Base-by-base conservation (phyloP, 2,329 filamentous ascomycete species). In the Colletotrichum lupini region DNA sequence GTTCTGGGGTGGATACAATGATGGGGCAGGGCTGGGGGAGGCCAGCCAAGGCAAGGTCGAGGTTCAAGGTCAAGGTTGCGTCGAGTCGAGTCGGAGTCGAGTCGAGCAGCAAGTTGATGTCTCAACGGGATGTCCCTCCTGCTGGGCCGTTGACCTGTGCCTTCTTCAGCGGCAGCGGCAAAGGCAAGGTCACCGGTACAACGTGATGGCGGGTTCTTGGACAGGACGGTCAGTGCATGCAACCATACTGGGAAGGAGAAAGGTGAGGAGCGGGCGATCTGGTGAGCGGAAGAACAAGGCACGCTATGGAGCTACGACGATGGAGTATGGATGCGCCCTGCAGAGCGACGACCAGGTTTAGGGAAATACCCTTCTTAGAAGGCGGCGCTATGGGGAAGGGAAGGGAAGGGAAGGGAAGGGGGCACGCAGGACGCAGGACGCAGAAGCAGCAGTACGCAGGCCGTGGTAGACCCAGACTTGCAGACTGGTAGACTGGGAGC, bases 241-340 rank as follows among this genome's bases (percentile, higher is more conserved):
- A 82, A 82, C 85, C 85, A 79, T 82, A 85, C 83, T 85, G 81
- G 85, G 85, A 86, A 87, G 85, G 85, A 86, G 85, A 53, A 83
- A 81, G 79, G 78, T 79, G 78, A 77, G 75, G 76, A 79, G 78
- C 79, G 77, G 78, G 77, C 78, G 81, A 82, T 83, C 81, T 82
- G 78, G 79, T 79, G 78, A 78, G 67, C 70, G 67, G 72, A 74
- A 74, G 72, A 74, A 74, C 72, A 74, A 72, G 68, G 70, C 67
- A 74, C 57, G 68, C 37, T 72, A 63, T 72, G 72, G 72, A 74
- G 62, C 72, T 67, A 72, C 76, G 76, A 78, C 74, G 73, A 74
- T 73, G 65, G 60, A 71, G 73, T 74, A 73, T 73, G 73, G 69
- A 66, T 74, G 70, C 37, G 73, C 69, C 73, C 73, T 74, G 73